Conservation (phyloP, 73 alveolate species). For the Paramecium pentaurelia region DNA sequence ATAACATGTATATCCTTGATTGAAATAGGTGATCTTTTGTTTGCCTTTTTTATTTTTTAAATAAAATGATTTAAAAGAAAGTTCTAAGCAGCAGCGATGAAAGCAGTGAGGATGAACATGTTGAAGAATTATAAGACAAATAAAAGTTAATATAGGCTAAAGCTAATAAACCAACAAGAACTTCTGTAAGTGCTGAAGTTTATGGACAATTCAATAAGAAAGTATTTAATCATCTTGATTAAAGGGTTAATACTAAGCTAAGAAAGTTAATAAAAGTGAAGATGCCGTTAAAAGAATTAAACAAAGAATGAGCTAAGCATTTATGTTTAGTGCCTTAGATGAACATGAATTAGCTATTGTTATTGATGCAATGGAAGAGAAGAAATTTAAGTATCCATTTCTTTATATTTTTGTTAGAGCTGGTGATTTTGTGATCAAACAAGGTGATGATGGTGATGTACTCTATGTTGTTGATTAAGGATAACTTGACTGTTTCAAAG, state of each 20-base stretch:
- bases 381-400: constrained; percentile 61
- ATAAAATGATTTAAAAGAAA: constrained; percentile 49
- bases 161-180: constrained; percentile 66
- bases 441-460: constrained; percentile 82
- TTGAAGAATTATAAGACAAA: constrained; percentile 48
- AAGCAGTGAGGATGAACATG: constrained; percentile 53
- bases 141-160: constrained; percentile 33
- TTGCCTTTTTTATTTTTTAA: neutral
- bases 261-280: constrained; percentile 74
- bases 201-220: constrained; percentile 95
- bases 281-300: constrained; percentile 77
- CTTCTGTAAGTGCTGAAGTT: constrained; percentile 98
- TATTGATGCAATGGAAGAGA: constrained; percentile 93
- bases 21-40: neutral
- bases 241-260: constrained; percentile 77
- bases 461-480: constrained; percentile 83
- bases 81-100: constrained; percentile 53
- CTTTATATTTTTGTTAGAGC: neutral
- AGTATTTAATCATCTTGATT: constrained; percentile 28
- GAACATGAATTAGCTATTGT: constrained; percentile 86
- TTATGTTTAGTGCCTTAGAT: constrained; percentile 86
- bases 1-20: neutral
- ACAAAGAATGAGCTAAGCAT: constrained; percentile 82
- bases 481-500: constrained; percentile 62
- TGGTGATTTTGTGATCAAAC: constrained; percentile 63